A percentile compares a stretch with the other conserved stretches of the same genome.
phyloP scores from a whole-genome alignment of 257 asterid species.

The Cordia subcordata region DNA sequence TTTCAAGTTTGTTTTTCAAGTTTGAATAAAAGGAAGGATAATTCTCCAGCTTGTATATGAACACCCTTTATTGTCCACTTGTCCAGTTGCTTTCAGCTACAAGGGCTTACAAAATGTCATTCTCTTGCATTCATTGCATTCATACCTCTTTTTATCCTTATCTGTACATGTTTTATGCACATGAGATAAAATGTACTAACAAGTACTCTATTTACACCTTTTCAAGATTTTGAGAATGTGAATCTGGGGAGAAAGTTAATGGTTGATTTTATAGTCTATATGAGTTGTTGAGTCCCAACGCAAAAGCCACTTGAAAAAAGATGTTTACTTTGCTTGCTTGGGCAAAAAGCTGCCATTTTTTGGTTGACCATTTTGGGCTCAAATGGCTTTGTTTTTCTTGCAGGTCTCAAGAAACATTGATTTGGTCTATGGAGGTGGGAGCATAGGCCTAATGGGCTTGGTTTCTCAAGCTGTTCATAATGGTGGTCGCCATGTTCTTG shows the following conservation, averaged over 20 bases:
- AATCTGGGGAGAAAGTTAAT: background rate
- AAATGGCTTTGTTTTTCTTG: slow-evolving; percentile 14
- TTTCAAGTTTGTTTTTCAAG: slow-evolving; percentile 9
- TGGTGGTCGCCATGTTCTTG: slow-evolving; percentile 91
- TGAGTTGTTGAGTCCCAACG: too few species aligned
- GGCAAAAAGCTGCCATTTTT: background rate
- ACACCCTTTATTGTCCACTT: slow-evolving; percentile 16
- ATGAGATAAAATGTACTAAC: slow-evolving; percentile 15
- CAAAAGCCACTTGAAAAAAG: too few species aligned
- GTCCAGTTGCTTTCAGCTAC: slow-evolving; percentile 48
- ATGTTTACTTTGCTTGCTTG: too few species aligned
- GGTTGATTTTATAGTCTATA: too few species aligned
- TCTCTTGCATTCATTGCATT: slow-evolving; percentile 22
- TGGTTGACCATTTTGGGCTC: slow-evolving; percentile 10
- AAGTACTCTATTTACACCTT: background rate
- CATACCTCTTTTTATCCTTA: slow-evolving; percentile 29
- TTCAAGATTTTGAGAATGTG: too few species aligned
- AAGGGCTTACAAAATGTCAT: slow-evolving; percentile 11
- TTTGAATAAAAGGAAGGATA: slow-evolving; percentile 17
- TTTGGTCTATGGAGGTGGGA: slow-evolving; percentile 98
- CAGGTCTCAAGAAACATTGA: slow-evolving; percentile 85
- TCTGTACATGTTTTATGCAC: background rate
- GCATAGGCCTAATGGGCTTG: slow-evolving; percentile 96
- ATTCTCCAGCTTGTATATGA: slow-evolving; percentile 18
- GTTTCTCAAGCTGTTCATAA: slow-evolving; percentile 92